Conservation (phyloP, 2,329 filamentous ascomycete genomes). For the Aspergillus ochraceus region DNA sequence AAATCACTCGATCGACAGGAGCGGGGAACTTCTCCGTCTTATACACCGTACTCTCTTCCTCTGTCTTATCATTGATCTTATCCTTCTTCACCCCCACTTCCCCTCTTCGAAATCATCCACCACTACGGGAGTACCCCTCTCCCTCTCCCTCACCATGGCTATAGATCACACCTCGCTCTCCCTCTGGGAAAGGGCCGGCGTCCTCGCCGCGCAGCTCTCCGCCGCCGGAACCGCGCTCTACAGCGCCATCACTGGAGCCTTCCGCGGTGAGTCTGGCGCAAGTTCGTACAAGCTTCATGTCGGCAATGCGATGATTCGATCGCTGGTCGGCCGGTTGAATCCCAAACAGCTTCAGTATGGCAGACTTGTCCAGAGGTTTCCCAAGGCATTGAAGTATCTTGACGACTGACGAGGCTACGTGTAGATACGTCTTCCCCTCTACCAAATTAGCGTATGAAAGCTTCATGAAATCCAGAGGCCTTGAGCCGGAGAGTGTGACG, state of each 20-base stretch:
- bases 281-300: constrained; percentile 39
- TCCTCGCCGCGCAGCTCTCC: constrained; percentile 28
- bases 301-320: constrained; percentile 31
- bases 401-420: background rate
- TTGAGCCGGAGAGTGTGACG: constrained; percentile 29
- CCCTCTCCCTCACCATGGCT: constrained; percentile 10
- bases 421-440: constrained; percentile 25
- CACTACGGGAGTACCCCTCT: background rate
- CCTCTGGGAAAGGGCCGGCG: constrained; percentile 35
- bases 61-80: no score
- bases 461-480: constrained; percentile 24
- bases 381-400: background rate
- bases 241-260: constrained; percentile 35
- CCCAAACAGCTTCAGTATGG: constrained; percentile 33
- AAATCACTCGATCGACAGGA: no score
- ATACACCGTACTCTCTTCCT: no score
- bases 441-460: constrained; percentile 28
- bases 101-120: background rate
- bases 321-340: constrained; percentile 22
- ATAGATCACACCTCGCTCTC: constrained; percentile 24
- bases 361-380: constrained; percentile 7
- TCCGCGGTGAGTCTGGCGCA: constrained; percentile 40
- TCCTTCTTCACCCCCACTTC: background rate
- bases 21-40: no score
- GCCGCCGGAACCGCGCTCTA: constrained; percentile 28